A percentile compares a stretch with the other conserved stretches of the same genome.
phyloP scores from a whole-genome alignment of 192 early-diverging fungal species.

The Umbelopsis ramanniana region DNA sequence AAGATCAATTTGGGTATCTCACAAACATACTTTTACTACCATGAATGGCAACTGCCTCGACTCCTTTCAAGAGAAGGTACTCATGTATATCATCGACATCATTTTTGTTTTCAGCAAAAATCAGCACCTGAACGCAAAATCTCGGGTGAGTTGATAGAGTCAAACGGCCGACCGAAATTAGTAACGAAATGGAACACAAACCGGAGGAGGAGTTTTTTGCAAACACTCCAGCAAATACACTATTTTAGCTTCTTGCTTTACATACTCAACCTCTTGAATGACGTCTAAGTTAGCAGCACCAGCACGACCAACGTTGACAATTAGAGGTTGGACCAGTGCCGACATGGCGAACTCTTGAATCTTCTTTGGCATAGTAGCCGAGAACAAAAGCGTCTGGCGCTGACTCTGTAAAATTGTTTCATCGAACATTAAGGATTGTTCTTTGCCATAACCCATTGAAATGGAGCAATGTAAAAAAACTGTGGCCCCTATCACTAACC shows the following conservation, averaged over 20 bases:
- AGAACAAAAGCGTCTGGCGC: slow-evolving; percentile 95
- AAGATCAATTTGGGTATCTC: neutral
- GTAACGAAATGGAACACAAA: slow-evolving; percentile 31
- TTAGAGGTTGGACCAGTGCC: slow-evolving; percentile 85
- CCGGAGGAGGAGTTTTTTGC: slow-evolving; percentile 96
- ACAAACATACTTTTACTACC: slow-evolving; percentile 82
- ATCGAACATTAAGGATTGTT: slow-evolving; percentile 2
- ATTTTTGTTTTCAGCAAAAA: slow-evolving; percentile 99
- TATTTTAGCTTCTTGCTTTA: slow-evolving; percentile 94
- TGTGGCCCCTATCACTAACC: slow-evolving; percentile 26
- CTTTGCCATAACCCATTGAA: too few relatives aligned
- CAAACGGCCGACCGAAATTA: neutral
- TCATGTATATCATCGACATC: slow-evolving; percentile 99
- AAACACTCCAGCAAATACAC: slow-evolving; percentile 94
- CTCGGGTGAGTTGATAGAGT: neutral
- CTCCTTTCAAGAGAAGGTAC: slow-evolving; percentile 92
- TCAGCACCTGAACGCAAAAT: slow-evolving; percentile 61
- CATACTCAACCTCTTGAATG: slow-evolving; percentile 97
- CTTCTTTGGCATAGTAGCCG: slow-evolving; percentile 92
- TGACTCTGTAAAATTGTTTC: slow-evolving; percentile 59
- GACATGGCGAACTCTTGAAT: slow-evolving; percentile 95
- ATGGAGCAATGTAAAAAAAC: too few relatives aligned
- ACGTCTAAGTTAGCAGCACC: slow-evolving; percentile 97
- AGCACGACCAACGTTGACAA: slow-evolving; percentile 98
- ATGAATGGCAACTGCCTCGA: slow-evolving; percentile 94